These are phyloP conservation scores for Vinca major DNA, from an alignment of 305 asterid species.

Conservation along the genomic window DNA sequence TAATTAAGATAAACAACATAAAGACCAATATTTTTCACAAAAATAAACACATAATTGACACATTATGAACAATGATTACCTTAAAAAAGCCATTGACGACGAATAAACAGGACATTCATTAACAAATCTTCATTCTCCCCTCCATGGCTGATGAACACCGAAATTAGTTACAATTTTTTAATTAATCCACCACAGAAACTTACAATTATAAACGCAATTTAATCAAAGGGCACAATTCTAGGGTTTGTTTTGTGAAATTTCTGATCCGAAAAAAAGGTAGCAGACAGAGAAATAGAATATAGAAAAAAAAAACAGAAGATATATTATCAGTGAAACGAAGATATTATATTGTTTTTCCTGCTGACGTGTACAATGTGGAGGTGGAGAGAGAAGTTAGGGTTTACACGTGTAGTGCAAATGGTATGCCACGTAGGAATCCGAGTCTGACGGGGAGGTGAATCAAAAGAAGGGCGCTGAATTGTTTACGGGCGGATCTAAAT, in stretches of 20 bases:
- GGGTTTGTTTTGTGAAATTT: slow-evolving; percentile 20
- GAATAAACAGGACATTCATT: no score
- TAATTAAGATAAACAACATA: not conserved
- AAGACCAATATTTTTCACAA: not conserved
- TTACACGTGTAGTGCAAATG: slow-evolving; percentile 3
- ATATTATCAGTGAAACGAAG: not conserved
- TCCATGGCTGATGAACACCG: not conserved
- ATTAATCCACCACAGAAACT: not conserved
- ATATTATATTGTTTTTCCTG: slow-evolving; percentile 14
- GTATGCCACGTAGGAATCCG: slow-evolving; percentile 1
- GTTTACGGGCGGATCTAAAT: slow-evolving; percentile 21
- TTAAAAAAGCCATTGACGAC: slow-evolving; percentile 6
- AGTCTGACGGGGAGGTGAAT: slow-evolving; percentile 20
- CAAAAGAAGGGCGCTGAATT: slow-evolving; percentile 26
- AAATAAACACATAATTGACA: not conserved
- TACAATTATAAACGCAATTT: not conserved
- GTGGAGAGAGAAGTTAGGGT: not conserved
- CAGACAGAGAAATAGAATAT: slow-evolving; percentile 1
- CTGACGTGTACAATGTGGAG: slow-evolving; percentile 29
- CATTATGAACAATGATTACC: not conserved
- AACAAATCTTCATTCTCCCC: not conserved
- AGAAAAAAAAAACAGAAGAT: no score
- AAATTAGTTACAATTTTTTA: not conserved
- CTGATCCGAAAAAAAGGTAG: slow-evolving; percentile 16
- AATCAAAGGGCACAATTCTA: slow-evolving; percentile 8